Base-by-base conservation (phyloP, 352 stramenopile genomes). In the Globisporangium carolinianum region DNA sequence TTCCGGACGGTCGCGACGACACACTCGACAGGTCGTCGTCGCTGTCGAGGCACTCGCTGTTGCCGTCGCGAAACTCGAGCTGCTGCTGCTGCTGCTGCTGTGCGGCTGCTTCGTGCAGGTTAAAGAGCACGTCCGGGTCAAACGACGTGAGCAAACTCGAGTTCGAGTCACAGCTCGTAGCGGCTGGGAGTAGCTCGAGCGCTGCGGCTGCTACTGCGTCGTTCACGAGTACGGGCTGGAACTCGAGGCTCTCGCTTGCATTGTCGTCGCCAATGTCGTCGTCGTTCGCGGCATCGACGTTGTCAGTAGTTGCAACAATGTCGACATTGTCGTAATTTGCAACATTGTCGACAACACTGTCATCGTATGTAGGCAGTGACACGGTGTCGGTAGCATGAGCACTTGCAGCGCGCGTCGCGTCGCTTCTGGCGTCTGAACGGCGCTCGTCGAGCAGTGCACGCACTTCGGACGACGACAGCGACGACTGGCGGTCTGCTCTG, bases 61-160 rank as follows among this genome's bases (percentile, higher is more conserved):
- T 47, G 42, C 42, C 2, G 24, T 32, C 24, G 24, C 24, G 11
- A 12, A 8, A 43, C 39, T 43, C 39, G 39, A 14, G 39, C 11
- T 12, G 7, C 39, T 14, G 7, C 11, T 43, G 39, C n/a, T n/a
- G n/a, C 24, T 24, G 42, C 45, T 49, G 45, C 15, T 49, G 14
- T 8, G 6, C 1, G 15, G 45, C 17, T 8, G 17, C 58, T 24
- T 76, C 70, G 8, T 73, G 55, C 0, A 81, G 54, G 39, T 83
- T 62, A 51, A 76, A 79, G 4, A 81, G 64, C 10, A 60, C 56
- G 37, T 67, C 70, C 4, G 65, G 57, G 39, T 81, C 65, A 51
- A 77, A 72, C 7, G 46, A 43, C 8, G 56, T 59, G 35, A 66
- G 49, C 37, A 60, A 65, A 10, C 24, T 38, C 24, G 36, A 32